Evolutionary conservation across 306 rosid species (phyloP), one percentile per base, ranked within the genome.

Genomic region (Coriaria nepalensis): DNA sequence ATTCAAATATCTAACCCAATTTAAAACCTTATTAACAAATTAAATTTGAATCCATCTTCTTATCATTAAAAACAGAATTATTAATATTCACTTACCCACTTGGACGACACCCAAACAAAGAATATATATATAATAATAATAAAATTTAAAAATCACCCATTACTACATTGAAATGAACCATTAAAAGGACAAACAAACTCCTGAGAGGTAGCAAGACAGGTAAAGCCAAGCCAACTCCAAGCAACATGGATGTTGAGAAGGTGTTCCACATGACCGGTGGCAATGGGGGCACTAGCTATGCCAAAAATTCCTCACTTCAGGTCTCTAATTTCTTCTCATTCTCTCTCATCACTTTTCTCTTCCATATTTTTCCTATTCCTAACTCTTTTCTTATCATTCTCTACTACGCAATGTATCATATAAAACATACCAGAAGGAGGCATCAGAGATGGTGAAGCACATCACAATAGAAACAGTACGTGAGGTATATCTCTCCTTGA

Each of bases 221-320:
- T 20, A 20, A 20, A 20, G 29, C 29, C 29, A 10, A 35, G 15
- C 13, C 5, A 47, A 58, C 33, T 10, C 52, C 55, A 57, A 35
- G 29, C 53, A 46, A 63, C 51, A 79, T 88, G 97, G 82, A 84
- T 78, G 76, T 72, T 14, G 78, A 76, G 81, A 84, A 78, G 36
- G 71, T 73, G 42, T 88, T 88, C 68, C 88, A 77, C 63, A 88
- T 84, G 97, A 76, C 52, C 44, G 97, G 86, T 65, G 97, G 97
- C 38, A 68, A 56, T 70, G 93, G 93, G 65, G 74, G 62, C 46
- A 81, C 76, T n/a, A 88, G 97, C 78, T 88, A 88, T 70, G 85
- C 97, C 45, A 74, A 63, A 41, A 88, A 88, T 53, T 88, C 97
- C 59, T 73, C 88, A 33, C 69, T 76, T 5, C 96, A 87, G 87